A percentile compares a stretch with the other conserved stretches of the same genome.
Conservation (phyloP, 306 rosid genomes). For the Corylus avellana region DNA sequence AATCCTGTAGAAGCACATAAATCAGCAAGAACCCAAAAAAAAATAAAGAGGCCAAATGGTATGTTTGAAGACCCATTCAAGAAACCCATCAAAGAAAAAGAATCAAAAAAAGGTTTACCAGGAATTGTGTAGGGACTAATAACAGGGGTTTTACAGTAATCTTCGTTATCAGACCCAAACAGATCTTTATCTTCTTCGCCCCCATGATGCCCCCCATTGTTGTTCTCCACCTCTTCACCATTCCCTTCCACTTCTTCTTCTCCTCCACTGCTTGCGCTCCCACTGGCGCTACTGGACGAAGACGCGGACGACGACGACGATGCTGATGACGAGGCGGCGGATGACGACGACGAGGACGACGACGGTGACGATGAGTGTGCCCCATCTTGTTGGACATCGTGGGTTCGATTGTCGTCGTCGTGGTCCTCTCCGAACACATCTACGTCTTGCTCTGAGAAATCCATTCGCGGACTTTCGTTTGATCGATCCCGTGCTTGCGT, state of each 20-base stretch:
- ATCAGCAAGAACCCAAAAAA: background rate
- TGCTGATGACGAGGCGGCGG: slow-evolving; percentile 40
- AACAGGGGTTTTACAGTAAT: slow-evolving; percentile 73
- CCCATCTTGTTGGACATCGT: slow-evolving; percentile 39
- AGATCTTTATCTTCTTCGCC: slow-evolving; percentile 67
- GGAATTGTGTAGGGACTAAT: slow-evolving; percentile 73
- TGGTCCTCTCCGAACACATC: slow-evolving; percentile 71
- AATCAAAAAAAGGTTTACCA: slow-evolving; percentile 44
- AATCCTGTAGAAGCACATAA: background rate
- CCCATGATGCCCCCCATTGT: slow-evolving; percentile 19
- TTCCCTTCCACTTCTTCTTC: slow-evolving; percentile 40
- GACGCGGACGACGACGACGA: slow-evolving; percentile 65
- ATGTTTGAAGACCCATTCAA: background rate
- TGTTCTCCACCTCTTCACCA: slow-evolving; percentile 51
- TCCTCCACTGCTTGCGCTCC: slow-evolving; percentile 39
- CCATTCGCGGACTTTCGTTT: slow-evolving; percentile 33
- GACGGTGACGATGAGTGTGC: slow-evolving; percentile 64
- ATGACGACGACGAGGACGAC: slow-evolving; percentile 45
- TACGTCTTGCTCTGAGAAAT: slow-evolving; percentile 67
- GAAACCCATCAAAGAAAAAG: background rate
- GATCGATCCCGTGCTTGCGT: background rate
- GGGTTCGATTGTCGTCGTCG: slow-evolving; percentile 28
- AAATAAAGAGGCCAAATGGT: background rate
- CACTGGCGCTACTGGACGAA: slow-evolving; percentile 60
- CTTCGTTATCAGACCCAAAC: slow-evolving; percentile 89